Conservation (phyloP, 2,329 filamentous ascomycete genomes). For the Penicillium sp. region DNA sequence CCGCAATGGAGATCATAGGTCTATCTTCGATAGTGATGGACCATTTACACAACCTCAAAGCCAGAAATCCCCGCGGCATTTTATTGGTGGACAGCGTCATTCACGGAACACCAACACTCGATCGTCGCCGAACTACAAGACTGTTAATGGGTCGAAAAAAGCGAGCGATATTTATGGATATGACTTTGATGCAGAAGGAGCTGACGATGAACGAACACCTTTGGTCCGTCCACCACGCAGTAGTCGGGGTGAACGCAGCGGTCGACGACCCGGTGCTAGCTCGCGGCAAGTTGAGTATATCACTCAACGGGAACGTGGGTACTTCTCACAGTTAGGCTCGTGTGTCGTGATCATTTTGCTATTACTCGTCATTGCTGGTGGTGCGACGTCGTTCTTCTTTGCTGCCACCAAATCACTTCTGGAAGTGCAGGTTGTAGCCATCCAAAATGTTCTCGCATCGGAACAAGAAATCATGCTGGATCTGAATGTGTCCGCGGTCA, state of each 20-base stretch:
- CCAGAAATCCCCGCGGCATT: constrained; percentile 60
- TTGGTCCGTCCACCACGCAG: constrained; percentile 67
- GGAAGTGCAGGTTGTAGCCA: constrained; percentile 73
- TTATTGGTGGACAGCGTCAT: constrained; percentile 57
- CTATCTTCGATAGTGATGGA: constrained; percentile 73
- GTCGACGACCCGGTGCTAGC: constrained; percentile 55
- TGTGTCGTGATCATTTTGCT: constrained; percentile 83
- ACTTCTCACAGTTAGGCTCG: constrained; percentile 74
- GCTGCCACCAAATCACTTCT: constrained; percentile 85
- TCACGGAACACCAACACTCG: constrained; percentile 71
- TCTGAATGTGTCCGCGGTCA: constrained; percentile 80
- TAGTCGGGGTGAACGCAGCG: constrained; percentile 46
- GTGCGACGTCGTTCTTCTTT: constrained; percentile 83
- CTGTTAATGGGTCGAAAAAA: constrained; percentile 52
- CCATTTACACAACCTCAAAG: constrained; percentile 66
- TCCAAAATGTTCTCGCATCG: constrained; percentile 87
- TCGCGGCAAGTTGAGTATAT: constrained; percentile 73
- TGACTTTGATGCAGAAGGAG: constrained; percentile 78
- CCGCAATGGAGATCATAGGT: constrained; percentile 65
- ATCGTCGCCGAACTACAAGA: constrained; percentile 51
- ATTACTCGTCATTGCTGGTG: constrained; percentile 77
- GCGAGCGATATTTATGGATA: constrained; percentile 66
- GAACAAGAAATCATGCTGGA: constrained; percentile 96
- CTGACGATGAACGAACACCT: constrained; percentile 85
- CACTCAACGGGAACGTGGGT: constrained; percentile 63